These are phyloP conservation scores for Paspalum vaginatum DNA, from an alignment of 176 grass and related monocot genomes.

Conservation along the genomic window DNA sequence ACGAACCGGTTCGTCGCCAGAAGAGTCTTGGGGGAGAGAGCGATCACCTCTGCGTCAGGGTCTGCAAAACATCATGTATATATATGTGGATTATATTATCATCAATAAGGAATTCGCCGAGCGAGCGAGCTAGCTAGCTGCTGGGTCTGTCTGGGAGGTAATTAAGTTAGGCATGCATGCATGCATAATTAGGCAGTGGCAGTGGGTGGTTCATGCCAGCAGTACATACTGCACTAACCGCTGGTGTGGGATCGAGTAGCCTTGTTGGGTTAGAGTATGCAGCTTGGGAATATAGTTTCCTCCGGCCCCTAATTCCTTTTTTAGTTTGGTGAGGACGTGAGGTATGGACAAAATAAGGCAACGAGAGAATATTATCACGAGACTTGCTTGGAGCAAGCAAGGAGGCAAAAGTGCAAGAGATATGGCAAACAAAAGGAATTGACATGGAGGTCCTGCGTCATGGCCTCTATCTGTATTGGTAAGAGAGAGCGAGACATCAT, in stretches of 20 bases:
- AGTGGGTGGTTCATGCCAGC: background rate
- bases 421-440: conserved; percentile 44
- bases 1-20: conserved; percentile 97
- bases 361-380: conserved; percentile 50
- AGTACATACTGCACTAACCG: background rate
- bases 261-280: conserved; percentile 21
- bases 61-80: too few species aligned
- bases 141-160: background rate
- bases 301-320: background rate
- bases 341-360: conserved; percentile 56
- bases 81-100: too few species aligned
- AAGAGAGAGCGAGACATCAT: conserved; percentile 13
- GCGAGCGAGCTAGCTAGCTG: background rate
- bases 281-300: conserved; percentile 13
- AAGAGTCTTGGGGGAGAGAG: conserved; percentile 82
- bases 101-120: background rate
- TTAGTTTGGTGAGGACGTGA: conserved; percentile 47
- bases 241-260: background rate
- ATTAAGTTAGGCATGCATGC: conserved; percentile 8
- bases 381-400: conserved; percentile 17
- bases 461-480: conserved; percentile 38
- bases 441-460: conserved; percentile 37
- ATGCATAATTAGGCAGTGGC: background rate
- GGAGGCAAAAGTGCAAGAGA: conserved; percentile 34
- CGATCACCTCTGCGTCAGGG: conserved; percentile 96